Evolutionary conservation across 805 yeast genomes (phyloP), one percentile per base, ranked within the genome.

Genomic region (Starmerella davenportii): DNA sequence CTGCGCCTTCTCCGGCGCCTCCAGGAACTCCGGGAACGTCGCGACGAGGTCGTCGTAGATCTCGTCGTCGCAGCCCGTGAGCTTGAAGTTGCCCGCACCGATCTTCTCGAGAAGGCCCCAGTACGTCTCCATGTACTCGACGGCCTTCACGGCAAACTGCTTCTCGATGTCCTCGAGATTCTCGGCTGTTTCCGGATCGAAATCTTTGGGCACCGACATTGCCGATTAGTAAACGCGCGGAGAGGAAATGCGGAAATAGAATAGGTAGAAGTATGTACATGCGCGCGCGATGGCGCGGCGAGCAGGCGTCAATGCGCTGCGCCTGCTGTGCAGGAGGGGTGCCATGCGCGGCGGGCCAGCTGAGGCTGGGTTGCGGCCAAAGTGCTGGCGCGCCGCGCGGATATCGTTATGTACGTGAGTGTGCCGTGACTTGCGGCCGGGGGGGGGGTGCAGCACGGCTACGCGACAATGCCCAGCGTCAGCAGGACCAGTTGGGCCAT

Each of bases 101-200:
- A 84, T 63, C 49, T 72, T 72, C 41, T 69, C 69, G 39, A 90
- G 61, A 42, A 90, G 59, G 35, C 68, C 66, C 94, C 95, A 90
- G 69, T 87, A 90, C 1, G 94, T 76, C 46, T 38, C 93, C 42
- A 93, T 90, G 58, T 90, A 96, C 59, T 72, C 75, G 15, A 90
- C 98, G 4, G 96, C 98, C 61, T 79, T 81, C 43, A 90, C 98
- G 31, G 98, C 96, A 55, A 90, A 90, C 64, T 90, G 96, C 68
- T 74, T 82, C 61, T 90, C 98, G 53, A 90, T 82, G 52, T 82
- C 93, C 61, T 87, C 96, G 51, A 81, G 66, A 64, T 90, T 90
- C 44, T 90, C 95, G 34, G 98, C 95, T 42, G 67, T 69, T 53
- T 90, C 94, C 16, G 98, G 85, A 52, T 77, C 71, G 55, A 82